These are phyloP conservation scores for Stachybotrys elegans DNA, from an alignment of 2,329 filamentous ascomycete species.

Conservation along the genomic window DNA sequence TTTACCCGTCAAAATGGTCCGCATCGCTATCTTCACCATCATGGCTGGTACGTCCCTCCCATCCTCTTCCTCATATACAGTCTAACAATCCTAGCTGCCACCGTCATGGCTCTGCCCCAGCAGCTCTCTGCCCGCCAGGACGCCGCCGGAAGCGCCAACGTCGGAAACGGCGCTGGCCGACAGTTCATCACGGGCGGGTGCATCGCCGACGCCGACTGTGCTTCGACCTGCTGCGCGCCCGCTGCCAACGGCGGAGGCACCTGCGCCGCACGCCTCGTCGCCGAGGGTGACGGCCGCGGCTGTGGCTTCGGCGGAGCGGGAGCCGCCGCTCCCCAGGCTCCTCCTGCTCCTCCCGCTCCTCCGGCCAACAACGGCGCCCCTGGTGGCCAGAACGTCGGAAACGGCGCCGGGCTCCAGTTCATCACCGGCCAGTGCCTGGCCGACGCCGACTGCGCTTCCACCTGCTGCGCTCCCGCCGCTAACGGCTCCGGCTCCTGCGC, in stretches of 20 bases:
- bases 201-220: constrained; percentile 16
- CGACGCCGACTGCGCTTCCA: constrained; percentile 18
- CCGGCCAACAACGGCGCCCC: neutral
- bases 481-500: constrained; percentile 9
- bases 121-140: constrained; percentile 8
- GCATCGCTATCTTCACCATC: constrained; percentile 1
- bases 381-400: neutral
- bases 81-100: neutral
- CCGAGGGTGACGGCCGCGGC: constrained; percentile 24
- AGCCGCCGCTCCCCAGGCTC: too few species aligned
- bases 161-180: constrained; percentile 10
- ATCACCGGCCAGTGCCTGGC: constrained; percentile 20
- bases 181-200: constrained; percentile 15
- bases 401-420: constrained; percentile 15
- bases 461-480: constrained; percentile 14
- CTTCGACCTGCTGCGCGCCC: constrained; percentile 23
- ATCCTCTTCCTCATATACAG: neutral
- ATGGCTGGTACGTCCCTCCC: constrained; percentile 1
- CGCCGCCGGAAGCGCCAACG: neutral
- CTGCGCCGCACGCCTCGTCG: constrained; percentile 19
- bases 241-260: constrained; percentile 18
- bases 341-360: too few species aligned
- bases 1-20: constrained; percentile 1
- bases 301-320: constrained; percentile 19
- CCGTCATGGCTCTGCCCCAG: constrained; percentile 9